Evolutionary conservation across 2,329 filamentous ascomycete genomes (phyloP), one percentile per base, ranked within the genome.

Genomic region (Metarhizium sp.): DNA sequence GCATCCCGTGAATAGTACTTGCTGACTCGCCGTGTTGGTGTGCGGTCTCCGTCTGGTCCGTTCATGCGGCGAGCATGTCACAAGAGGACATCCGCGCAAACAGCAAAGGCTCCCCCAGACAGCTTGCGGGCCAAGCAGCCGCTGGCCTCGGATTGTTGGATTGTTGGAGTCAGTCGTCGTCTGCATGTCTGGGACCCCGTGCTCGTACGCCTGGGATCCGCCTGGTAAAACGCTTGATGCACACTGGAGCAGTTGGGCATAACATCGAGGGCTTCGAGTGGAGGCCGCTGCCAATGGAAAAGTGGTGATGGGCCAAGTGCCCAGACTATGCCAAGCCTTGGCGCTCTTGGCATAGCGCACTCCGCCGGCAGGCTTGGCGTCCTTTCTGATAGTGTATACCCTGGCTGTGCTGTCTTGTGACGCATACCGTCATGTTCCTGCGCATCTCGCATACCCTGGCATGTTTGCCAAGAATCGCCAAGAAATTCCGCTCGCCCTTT

Each of bases 291-390:
- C 67, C 67, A 71, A 71, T 71, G 56, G 61, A 57, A 63, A 51
- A 50, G 47, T 52, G 58, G 55, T 57, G 5, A 67, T 66, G 64
- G 25, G 63, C 64, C 64, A 63, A 62, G 61, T 64, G 69, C 70
- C 70, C 66, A 73, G 69, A 56, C 57, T 52, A 36, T 62, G 70
- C 70, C 70, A 72, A 72, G 69, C 0, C 68, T 70, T 71, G 69
- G 67, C 68, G 56, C 56, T 55, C 68, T 71, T 71, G 69, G 69
- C 68, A 66, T 43, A 46, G 55, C 60, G 52, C 59, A 62, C 62
- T 66, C 64, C 63, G 62, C 69, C 60, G 62, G 55, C 54, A 8
- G 47, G 48, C 50, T 50, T n/a, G 30, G 52, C 29, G 63, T 67
- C 62, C 32, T 40, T 18, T 47, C 16, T 45, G 51, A 45, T 47